Percentiles rank a stretch among this genome's conserved stretches.
Evolutionary conservation across 1,284 basidiomycete species (phyloP).

Genomic region (Microbotryum saponariae): DNA sequence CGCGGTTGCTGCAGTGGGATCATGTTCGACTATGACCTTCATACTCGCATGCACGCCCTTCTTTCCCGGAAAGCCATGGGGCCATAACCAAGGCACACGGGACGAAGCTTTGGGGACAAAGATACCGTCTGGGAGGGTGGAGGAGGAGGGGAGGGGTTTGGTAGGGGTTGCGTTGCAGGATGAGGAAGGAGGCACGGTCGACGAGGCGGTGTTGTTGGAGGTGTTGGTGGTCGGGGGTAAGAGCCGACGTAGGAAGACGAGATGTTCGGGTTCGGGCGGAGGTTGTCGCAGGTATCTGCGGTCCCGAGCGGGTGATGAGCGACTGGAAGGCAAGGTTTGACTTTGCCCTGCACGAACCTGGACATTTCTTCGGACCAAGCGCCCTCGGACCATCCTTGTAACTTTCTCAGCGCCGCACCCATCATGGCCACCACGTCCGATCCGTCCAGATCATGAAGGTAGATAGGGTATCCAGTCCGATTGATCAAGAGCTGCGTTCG

Average conservation of each 20-base stretch:
- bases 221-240: background rate
- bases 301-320: background rate
- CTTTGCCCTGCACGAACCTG: background rate
- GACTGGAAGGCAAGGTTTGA: too few species aligned
- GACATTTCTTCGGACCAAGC: slow-evolving; percentile 12
- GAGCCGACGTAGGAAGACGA: slow-evolving; percentile 5
- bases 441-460: slow-evolving; percentile 14
- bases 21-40: background rate
- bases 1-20: background rate
- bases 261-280: slow-evolving; percentile 8
- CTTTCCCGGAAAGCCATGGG: background rate
- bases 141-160: background rate
- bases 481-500: slow-evolving; percentile 1
- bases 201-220: too few species aligned
- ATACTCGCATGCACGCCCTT: background rate
- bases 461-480: slow-evolving; percentile 3
- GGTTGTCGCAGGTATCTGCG: slow-evolving; percentile 6
- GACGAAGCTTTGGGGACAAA: background rate
- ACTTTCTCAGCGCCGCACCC: slow-evolving; percentile 4
- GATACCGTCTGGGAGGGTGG: background rate
- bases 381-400: slow-evolving; percentile 10
- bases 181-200: too few species aligned
- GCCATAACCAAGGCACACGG: background rate
- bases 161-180: too few species aligned
- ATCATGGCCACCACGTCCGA: slow-evolving; percentile 12